phyloP scores from a whole-genome alignment of 768 basidiomycete species.

The Clitopilus passeckerianus region DNA sequence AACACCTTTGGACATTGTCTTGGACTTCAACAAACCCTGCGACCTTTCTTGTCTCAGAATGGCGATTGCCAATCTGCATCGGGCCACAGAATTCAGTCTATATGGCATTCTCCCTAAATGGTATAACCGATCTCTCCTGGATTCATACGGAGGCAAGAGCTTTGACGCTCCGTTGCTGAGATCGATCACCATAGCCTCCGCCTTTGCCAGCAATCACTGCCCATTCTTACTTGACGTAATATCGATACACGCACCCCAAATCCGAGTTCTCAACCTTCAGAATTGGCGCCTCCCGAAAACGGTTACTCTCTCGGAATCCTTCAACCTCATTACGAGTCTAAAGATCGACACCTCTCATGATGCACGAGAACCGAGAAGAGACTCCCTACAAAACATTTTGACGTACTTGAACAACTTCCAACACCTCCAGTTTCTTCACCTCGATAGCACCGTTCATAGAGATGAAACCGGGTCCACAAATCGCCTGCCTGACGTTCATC shows the following conservation, averaged over 20 bases:
- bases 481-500: too few relatives aligned
- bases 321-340: background rate
- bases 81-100: background rate
- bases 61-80: background rate
- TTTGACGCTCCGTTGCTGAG: background rate
- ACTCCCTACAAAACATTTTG: too few relatives aligned
- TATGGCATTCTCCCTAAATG: background rate
- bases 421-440: background rate
- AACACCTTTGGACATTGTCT: background rate
- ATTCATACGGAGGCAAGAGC: background rate
- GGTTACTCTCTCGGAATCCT: background rate
- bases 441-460: too few relatives aligned
- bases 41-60: background rate
- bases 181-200: background rate
- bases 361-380: too few relatives aligned
- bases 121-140: background rate
- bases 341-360: background rate
- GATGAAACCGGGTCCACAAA: too few relatives aligned
- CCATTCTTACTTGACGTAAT: background rate
- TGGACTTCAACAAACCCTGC: background rate
- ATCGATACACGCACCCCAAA: background rate
- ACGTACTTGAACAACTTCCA: background rate
- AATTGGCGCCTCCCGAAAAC: background rate
- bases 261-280: background rate
- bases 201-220: background rate